Percentiles rank a stretch among this genome's conserved stretches.
phyloP scores from a whole-genome alignment of 257 asterid species.

The Nyctanthes arbortristis region DNA sequence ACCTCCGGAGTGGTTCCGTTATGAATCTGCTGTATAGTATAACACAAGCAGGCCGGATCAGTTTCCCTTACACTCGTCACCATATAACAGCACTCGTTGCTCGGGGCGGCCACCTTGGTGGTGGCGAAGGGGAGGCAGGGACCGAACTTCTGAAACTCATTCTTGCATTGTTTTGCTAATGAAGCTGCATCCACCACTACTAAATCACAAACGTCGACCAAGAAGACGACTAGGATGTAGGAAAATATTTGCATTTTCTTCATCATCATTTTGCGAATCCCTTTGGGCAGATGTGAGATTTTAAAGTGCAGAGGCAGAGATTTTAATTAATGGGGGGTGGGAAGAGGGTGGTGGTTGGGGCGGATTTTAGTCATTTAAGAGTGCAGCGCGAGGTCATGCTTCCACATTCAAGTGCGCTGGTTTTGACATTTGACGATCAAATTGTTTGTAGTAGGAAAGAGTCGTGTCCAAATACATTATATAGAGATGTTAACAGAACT shows the following conservation, averaged over 20 bases:
- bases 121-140: slow-evolving; percentile 40
- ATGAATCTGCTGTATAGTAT: slow-evolving; percentile 41
- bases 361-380: background rate
- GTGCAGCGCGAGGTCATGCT: background rate
- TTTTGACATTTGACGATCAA: background rate
- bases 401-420: background rate
- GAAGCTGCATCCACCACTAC: background rate
- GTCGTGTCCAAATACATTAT: no score
- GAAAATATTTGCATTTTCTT: background rate
- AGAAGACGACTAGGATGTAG: background rate
- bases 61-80: slow-evolving; percentile 28
- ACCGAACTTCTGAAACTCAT: slow-evolving; percentile 30
- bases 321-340: background rate
- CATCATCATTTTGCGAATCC: background rate
- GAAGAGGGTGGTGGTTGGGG: background rate
- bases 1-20: slow-evolving; percentile 34
- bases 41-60: slow-evolving; percentile 44
- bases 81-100: slow-evolving; percentile 38
- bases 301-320: background rate
- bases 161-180: slow-evolving; percentile 22
- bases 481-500: no score
- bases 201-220: background rate
- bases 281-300: background rate
- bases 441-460: background rate
- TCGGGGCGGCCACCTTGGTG: slow-evolving; percentile 36